phyloP scores from a whole-genome alignment of 768 basidiomycete genomes.

The Auricularia auricula-judae region DNA sequence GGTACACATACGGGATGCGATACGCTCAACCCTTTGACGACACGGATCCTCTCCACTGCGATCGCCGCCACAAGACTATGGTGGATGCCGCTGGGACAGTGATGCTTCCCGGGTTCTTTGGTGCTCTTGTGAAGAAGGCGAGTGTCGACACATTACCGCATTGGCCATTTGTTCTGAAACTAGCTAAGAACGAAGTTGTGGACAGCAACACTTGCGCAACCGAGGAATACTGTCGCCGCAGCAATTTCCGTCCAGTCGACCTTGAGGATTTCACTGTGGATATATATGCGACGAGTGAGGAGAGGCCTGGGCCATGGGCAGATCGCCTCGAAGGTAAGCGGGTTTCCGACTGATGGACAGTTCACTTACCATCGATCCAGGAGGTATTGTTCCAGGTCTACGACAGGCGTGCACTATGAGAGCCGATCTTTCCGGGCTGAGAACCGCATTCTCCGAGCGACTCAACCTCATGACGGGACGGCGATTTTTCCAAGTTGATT shows the following conservation, averaged over 20 bases:
- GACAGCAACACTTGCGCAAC: neutral
- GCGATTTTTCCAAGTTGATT: constrained; percentile 1
- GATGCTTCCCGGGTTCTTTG: constrained; percentile 4
- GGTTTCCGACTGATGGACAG: too few relatives aligned
- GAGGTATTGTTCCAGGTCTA: constrained; percentile 1
- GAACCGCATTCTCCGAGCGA: neutral
- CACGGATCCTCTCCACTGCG: neutral
- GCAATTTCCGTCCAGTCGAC: too few relatives aligned
- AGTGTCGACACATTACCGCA: neutral
- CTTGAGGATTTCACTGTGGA: neutral
- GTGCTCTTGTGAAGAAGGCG: constrained; percentile 3
- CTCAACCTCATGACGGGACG: neutral
- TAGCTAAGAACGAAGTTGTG: neutral
- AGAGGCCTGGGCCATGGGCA: constrained; percentile 1
- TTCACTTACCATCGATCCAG: neutral
- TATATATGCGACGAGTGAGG: neutral
- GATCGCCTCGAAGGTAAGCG: too few relatives aligned
- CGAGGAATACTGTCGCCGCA: too few relatives aligned
- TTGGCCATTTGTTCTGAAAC: neutral
- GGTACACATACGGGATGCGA: constrained; percentile 3
- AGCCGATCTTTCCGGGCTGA: constrained; percentile 4
- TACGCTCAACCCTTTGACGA: neutral
- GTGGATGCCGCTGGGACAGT: neutral
- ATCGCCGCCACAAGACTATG: neutral
- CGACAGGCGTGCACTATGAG: constrained; percentile 2